Percentiles rank a stretch among this genome's conserved stretches.
Conservation (phyloP, 192 early-diverging fungal genomes). For the Backusella tarrabulga region DNA sequence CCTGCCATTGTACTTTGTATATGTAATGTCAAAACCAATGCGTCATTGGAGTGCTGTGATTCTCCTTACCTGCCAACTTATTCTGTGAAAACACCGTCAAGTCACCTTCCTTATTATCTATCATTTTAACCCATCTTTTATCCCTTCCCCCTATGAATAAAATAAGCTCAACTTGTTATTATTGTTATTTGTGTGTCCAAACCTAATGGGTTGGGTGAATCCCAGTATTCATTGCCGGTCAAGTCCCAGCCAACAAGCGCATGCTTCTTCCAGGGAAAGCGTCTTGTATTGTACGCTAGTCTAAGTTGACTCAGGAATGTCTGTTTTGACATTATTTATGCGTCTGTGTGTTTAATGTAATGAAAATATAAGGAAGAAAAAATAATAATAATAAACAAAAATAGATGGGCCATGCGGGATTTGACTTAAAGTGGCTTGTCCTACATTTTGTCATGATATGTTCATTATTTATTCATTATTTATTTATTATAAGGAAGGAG, state of each 20-base stretch:
- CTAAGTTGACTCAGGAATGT: slow-evolving; percentile 12
- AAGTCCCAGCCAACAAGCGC: slow-evolving; percentile 33
- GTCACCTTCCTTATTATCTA: slow-evolving; percentile 11
- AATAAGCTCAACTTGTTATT: background rate
- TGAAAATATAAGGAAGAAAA: background rate
- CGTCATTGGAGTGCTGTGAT: no score
- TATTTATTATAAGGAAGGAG: no score
- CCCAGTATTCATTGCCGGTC: slow-evolving; percentile 38
- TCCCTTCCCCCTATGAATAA: slow-evolving; percentile 19
- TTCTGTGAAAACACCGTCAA: slow-evolving; percentile 26
- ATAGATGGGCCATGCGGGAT: no score
- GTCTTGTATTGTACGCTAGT: slow-evolving; percentile 21
- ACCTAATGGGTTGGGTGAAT: slow-evolving; percentile 33
- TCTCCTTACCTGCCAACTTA: slow-evolving; percentile 27
- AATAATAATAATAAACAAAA: background rate
- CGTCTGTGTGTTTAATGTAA: background rate
- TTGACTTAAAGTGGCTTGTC: no score
- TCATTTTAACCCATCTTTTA: slow-evolving; percentile 38
- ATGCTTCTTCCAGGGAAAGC: slow-evolving; percentile 39
- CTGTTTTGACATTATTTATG: background rate
- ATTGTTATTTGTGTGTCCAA: background rate
- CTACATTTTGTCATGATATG: no score
- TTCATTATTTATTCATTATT: no score
- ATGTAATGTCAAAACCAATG: background rate
- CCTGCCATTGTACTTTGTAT: slow-evolving; percentile 36